phyloP scores from a whole-genome alignment of 441 rosid genomes.

The Eruca vesicaria region DNA sequence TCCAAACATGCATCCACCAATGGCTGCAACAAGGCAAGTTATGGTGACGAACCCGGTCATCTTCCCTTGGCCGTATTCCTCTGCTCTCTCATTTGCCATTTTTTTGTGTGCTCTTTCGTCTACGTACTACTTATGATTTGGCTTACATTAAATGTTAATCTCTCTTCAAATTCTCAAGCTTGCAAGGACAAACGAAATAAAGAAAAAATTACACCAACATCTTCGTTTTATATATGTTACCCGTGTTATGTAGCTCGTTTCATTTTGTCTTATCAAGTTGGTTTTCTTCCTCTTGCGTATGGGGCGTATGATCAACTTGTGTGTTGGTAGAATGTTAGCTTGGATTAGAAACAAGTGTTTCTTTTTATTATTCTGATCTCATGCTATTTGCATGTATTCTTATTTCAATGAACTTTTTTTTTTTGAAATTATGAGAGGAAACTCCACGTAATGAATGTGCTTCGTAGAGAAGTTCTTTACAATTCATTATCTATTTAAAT shows the following conservation, averaged over 20 bases:
- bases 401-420: not conserved
- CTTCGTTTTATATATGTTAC: slow-evolving; percentile 3
- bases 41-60: slow-evolving; percentile 57
- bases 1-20: slow-evolving; percentile 82
- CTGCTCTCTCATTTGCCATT: slow-evolving; percentile 84
- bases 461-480: not conserved
- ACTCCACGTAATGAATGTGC: not conserved
- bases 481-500: not conserved
- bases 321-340: not conserved
- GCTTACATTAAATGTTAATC: not conserved
- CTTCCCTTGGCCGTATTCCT: slow-evolving; percentile 64
- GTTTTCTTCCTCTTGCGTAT: not conserved
- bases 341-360: not conserved
- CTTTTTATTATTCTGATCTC: not conserved
- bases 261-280: not conserved
- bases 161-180: not conserved
- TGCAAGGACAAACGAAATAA: not conserved
- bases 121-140: not conserved
- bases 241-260: slow-evolving; percentile 2
- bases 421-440: not conserved
- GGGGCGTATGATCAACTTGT: not conserved
- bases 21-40: slow-evolving; percentile 66
- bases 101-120: not conserved
- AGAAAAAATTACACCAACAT: slow-evolving; percentile 1
- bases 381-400: not conserved